Base-by-base conservation (phyloP, 495 filamentous ascomycete species). In the Hapsidospora chrysogenum region DNA sequence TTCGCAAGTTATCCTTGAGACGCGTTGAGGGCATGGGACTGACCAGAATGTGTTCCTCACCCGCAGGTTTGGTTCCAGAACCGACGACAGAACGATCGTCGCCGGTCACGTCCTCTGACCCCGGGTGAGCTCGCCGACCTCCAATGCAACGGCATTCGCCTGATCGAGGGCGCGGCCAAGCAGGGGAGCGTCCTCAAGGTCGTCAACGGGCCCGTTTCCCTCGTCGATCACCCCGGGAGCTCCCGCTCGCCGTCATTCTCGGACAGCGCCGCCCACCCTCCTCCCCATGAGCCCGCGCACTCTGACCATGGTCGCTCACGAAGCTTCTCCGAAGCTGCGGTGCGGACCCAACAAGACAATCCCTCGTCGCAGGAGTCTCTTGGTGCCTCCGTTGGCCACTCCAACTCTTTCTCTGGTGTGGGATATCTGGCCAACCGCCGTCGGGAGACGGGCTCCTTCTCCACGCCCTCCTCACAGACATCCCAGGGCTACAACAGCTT, bases 51-150 rank as follows among this genome's bases (percentile, higher is more conserved):
- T 14, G 29, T 18, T 11, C 7, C 10, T 17, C 26, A 36, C 18
- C 29, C 20, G 38, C 52, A 97, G 89, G 94, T 99, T 45, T 99
- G 92, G 92, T 99, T 99, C 57, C 92, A 96, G 51, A 99, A 99
- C 47, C 76, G 86, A 51, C 72, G 92, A 41, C 92, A 99, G 52
- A 92, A 85, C 57, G 78, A 85, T 47, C 74, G 92, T 37, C 73
- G 92, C 38, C 92, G 87, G 62, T 80, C 85, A 36, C 79, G 83
- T 41, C 89, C 89, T 17, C 63, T 94, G 14, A 68, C 84, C 19
- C 76, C 81, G 16, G 75, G 92, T 47, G 84, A 93, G 53, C 69
- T 92, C 18, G 63, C 72, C 9, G 68, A 66, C 18, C 66, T 76
- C 15, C 58, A 60, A 39, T 68, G 64, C 42, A 70, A 68, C 39